These are phyloP conservation scores for Taiozyma sp. DNA, from an alignment of 1,139 yeast species.

Conservation along the genomic window DNA sequence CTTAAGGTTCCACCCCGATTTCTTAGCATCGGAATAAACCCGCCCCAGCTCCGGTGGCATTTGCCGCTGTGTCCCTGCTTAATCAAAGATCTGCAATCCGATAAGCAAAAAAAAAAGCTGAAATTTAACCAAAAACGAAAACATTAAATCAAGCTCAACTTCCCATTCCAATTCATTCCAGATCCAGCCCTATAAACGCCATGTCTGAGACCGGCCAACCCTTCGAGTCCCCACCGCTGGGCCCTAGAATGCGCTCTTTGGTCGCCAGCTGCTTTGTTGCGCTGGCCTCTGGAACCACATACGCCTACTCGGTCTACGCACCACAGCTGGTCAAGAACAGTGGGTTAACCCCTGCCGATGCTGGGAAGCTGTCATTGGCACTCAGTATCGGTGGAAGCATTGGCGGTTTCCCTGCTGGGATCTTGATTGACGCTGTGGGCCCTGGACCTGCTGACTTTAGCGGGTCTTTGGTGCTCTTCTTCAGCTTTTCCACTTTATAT, in stretches of 20 bases:
- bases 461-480: slow-evolving; percentile 46
- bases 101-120: background rate
- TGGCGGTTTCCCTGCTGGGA: slow-evolving; percentile 69
- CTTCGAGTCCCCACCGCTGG: slow-evolving; percentile 12
- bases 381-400: slow-evolving; percentile 59
- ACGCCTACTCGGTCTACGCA: slow-evolving; percentile 65
- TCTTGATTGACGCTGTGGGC: slow-evolving; percentile 56
- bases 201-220: background rate
- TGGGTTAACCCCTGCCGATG: slow-evolving; percentile 52
- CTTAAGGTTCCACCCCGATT: too few species aligned
- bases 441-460: slow-evolving; percentile 47
- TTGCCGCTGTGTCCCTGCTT: background rate
- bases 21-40: too few species aligned
- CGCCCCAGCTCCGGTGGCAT: background rate
- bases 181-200: background rate
- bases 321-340: slow-evolving; percentile 61
- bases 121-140: background rate
- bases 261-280: slow-evolving; percentile 33
- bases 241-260: slow-evolving; percentile 17
- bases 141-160: background rate
- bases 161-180: background rate
- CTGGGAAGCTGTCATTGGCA: slow-evolving; percentile 61
- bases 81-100: background rate
- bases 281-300: slow-evolving; percentile 64
- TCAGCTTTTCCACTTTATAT: slow-evolving; percentile 36